phyloP scores from a whole-genome alignment of 495 filamentous ascomycete genomes.

The Aspergillus ostianus region DNA sequence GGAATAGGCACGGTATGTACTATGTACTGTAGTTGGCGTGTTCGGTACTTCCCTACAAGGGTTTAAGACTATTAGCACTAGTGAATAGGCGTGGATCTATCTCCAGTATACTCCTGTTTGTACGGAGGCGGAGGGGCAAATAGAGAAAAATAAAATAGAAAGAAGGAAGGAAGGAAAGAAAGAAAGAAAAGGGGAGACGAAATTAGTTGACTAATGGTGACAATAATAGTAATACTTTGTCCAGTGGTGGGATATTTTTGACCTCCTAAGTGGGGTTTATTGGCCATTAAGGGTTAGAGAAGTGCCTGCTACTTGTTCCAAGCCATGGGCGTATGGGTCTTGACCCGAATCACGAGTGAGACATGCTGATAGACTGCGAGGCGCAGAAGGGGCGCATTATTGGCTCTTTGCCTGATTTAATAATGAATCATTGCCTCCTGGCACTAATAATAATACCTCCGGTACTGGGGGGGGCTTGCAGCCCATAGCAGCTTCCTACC shows the following conservation, averaged over 20 bases:
- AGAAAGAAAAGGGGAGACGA: not conserved
- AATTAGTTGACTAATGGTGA: not conserved
- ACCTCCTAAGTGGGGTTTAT: not conserved
- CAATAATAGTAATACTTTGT: not conserved
- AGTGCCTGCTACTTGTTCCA: not conserved
- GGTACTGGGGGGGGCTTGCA: not conserved
- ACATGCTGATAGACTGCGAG: constrained; percentile 26
- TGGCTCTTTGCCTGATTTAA: constrained; percentile 20
- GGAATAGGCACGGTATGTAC: too few relatives aligned
- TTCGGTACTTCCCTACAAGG: too few relatives aligned
- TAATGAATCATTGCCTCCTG: constrained; percentile 15
- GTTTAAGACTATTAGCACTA: too few relatives aligned
- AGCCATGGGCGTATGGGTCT: constrained; percentile 1
- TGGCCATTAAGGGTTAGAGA: not conserved
- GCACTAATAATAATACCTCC: not conserved
- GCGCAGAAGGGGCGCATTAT: constrained; percentile 22
- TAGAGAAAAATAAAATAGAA: too few relatives aligned
- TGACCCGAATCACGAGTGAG: constrained; percentile 20
- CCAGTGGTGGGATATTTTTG: not conserved
- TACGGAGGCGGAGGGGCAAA: too few relatives aligned
- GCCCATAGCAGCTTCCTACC: constrained; percentile 26
- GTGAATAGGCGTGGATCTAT: too few relatives aligned
- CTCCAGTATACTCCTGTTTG: too few relatives aligned
- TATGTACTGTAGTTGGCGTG: too few relatives aligned
- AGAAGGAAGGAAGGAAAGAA: not conserved